These are phyloP conservation scores for Lasiosphaeria ovina DNA, from an alignment of 495 filamentous ascomycete species.

Conservation along the genomic window DNA sequence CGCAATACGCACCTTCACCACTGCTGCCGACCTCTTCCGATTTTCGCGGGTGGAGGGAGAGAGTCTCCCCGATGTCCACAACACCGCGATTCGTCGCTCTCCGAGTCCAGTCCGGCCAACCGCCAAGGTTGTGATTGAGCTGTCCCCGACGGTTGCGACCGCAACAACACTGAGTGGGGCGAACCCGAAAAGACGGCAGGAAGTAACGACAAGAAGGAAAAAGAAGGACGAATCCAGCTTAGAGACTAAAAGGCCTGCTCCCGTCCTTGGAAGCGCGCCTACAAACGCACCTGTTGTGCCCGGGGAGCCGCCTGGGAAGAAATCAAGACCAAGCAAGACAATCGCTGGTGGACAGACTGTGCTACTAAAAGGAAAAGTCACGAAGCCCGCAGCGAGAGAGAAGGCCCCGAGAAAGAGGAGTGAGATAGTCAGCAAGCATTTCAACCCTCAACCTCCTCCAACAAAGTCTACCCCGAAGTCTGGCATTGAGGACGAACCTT, in stretches of 20 bases:
- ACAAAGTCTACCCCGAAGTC: slow-evolving; percentile 9
- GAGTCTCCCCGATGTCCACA: background rate
- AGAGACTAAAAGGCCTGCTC: background rate
- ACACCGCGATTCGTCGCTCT: background rate
- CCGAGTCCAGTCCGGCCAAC: background rate
- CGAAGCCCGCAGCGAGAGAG: slow-evolving; percentile 31
- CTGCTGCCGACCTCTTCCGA: slow-evolving; percentile 37
- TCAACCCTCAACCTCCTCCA: slow-evolving; percentile 23
- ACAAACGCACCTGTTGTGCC: background rate
- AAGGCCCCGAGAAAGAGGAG: slow-evolving; percentile 25
- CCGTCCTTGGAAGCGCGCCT: background rate
- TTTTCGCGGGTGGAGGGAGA: slow-evolving; percentile 5
- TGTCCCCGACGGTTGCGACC: background rate
- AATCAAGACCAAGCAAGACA: slow-evolving; percentile 14
- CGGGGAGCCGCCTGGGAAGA: slow-evolving; percentile 10
- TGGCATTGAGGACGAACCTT: slow-evolving; percentile 20
- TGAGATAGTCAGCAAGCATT: slow-evolving; percentile 38
- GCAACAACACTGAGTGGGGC: background rate
- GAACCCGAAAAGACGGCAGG: background rate
- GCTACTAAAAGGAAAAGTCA: slow-evolving; percentile 32
- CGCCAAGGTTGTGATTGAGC: background rate
- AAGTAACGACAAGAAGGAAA: background rate
- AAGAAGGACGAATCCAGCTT: background rate
- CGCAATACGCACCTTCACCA: slow-evolving; percentile 39
- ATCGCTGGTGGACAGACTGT: slow-evolving; percentile 28